phyloP scores from a whole-genome alignment of 768 basidiomycete species.

The Lactarius deliciosus region DNA sequence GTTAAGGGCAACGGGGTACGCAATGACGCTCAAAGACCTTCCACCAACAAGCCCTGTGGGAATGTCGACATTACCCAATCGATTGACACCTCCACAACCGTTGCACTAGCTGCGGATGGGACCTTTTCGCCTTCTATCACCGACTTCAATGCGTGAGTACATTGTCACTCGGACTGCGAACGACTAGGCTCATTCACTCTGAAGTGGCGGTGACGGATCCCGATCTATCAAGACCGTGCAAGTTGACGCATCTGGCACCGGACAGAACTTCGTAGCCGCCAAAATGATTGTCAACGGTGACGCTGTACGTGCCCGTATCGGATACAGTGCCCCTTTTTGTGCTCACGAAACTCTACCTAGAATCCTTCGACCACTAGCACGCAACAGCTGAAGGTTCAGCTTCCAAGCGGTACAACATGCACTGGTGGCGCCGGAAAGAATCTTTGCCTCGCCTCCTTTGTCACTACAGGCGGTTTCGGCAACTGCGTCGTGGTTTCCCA shows the following conservation, averaged over 20 bases:
- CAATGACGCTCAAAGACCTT: slow-evolving; percentile 36
- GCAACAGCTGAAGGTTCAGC: slow-evolving; percentile 43
- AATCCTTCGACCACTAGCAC: slow-evolving; percentile 41
- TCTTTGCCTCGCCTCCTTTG: slow-evolving; percentile 53
- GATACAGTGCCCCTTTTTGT: neutral
- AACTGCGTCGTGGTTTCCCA: slow-evolving; percentile 52
- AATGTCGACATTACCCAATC: slow-evolving; percentile 42
- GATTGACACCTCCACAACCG: slow-evolving; percentile 40
- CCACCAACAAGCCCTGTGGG: slow-evolving; percentile 43
- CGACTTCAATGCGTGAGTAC: slow-evolving; percentile 49
- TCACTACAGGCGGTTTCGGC: slow-evolving; percentile 51
- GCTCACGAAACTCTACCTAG: slow-evolving; percentile 32
- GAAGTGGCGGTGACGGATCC: slow-evolving; percentile 49
- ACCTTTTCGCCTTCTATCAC: slow-evolving; percentile 42
- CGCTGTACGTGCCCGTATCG: slow-evolving; percentile 38
- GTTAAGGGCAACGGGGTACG: slow-evolving; percentile 33
- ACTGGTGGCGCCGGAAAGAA: slow-evolving; percentile 47
- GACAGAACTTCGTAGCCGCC: slow-evolving; percentile 38
- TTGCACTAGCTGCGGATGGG: slow-evolving; percentile 38
- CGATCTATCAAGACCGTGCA: slow-evolving; percentile 43
- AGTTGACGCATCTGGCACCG: slow-evolving; percentile 45
- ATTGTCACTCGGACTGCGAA: slow-evolving; percentile 41
- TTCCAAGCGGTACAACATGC: slow-evolving; percentile 52
- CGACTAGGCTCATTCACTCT: neutral
- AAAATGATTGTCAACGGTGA: slow-evolving; percentile 49